Evolutionary conservation across 495 filamentous ascomycete genomes (phyloP).

Genomic region (Podospora anserina): DNA sequence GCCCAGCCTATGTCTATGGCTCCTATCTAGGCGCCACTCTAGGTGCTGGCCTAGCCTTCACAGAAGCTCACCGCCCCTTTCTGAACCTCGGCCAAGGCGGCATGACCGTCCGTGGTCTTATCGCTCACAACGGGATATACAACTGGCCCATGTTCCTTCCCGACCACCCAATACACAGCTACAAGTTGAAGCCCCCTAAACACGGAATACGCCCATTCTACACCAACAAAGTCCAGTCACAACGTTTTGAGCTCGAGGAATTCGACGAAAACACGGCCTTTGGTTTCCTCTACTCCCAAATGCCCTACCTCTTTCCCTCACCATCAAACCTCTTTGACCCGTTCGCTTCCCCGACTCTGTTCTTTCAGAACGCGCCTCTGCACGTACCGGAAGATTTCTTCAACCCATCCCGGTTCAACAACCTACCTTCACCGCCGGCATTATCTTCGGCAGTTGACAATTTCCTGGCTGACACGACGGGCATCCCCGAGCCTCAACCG

Average conservation of each 20-base stretch:
- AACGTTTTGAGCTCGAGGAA: neutral
- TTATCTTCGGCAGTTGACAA: neutral
- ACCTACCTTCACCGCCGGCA: neutral
- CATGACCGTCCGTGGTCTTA: constrained; percentile 46
- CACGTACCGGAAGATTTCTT: constrained; percentile 39
- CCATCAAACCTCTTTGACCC: constrained; percentile 49
- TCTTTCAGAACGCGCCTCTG: constrained; percentile 49
- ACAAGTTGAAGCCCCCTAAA: neutral
- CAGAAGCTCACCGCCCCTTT: constrained; percentile 37
- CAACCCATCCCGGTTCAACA: constrained; percentile 8
- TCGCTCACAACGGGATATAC: constrained; percentile 51
- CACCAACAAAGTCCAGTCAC: constrained; percentile 5
- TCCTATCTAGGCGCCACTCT: constrained; percentile 50
- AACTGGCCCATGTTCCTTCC: constrained; percentile 53
- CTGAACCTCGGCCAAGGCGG: neutral
- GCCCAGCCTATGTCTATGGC: constrained; percentile 44
- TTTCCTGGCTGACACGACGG: neutral
- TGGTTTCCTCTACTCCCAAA: constrained; percentile 30
- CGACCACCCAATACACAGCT: constrained; percentile 38
- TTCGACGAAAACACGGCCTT: neutral
- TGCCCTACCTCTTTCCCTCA: constrained; percentile 36
- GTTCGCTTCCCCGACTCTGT: constrained; percentile 51
- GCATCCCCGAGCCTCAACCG: neutral
- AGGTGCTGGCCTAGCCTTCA: constrained; percentile 48
- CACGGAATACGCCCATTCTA: neutral